These are phyloP conservation scores for Talaromyces sp. DNA, from an alignment of 2,329 filamentous ascomycete genomes.

Conservation along the genomic window DNA sequence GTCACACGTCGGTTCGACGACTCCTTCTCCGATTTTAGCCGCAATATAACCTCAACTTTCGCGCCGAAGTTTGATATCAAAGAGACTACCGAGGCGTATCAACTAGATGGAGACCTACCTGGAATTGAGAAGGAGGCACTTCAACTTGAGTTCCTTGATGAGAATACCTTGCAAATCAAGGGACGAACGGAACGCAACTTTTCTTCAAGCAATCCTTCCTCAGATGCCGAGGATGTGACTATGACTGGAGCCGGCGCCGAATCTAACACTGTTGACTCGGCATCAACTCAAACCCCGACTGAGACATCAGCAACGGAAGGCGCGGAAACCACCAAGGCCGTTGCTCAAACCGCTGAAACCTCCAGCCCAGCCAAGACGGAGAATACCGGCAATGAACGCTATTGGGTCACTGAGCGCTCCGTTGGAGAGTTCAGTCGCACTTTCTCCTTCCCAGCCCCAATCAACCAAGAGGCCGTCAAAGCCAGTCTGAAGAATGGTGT, in stretches of 20 bases:
- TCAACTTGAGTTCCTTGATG: constrained; percentile 48
- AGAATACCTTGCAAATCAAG: constrained; percentile 46
- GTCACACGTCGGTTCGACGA: constrained; percentile 23
- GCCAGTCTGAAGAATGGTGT: constrained; percentile 60
- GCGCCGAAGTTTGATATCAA: constrained; percentile 47
- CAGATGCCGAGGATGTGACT: neutral
- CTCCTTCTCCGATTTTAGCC: constrained; percentile 19
- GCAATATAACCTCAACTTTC: constrained; percentile 30
- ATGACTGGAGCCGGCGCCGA: constrained; percentile 1
- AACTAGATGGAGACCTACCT: constrained; percentile 49
- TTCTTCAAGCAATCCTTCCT: constrained; percentile 23
- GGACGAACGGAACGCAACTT: constrained; percentile 41
- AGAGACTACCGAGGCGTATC: constrained; percentile 43
- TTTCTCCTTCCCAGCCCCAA: constrained; percentile 56
- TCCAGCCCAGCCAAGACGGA: constrained; percentile 18
- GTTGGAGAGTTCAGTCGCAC: constrained; percentile 58
- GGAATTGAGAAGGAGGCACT: constrained; percentile 47
- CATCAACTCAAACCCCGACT: neutral
- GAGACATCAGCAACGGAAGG: neutral
- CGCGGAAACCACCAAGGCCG: neutral
- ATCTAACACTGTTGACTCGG: neutral
- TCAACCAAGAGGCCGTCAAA: constrained; percentile 60
- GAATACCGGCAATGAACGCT: constrained; percentile 36
- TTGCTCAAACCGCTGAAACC: neutral
- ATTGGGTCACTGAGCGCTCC: constrained; percentile 59